Evolutionary conservation across 257 asterid genomes (phyloP).

Genomic region (Solanum paucissectum): DNA sequence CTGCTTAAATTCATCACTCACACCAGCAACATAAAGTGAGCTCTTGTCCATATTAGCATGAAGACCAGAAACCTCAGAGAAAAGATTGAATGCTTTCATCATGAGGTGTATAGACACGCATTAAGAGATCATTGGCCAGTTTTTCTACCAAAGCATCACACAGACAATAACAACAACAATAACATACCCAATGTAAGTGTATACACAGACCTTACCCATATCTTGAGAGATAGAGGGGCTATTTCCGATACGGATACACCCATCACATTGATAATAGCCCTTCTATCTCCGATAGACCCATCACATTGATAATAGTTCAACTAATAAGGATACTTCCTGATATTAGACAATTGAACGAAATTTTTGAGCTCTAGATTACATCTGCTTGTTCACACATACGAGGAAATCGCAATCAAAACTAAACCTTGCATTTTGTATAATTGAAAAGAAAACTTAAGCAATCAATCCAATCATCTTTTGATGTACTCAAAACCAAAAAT

Average conservation of each 20-base stretch:
- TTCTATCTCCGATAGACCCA: background rate
- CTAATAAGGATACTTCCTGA: background rate
- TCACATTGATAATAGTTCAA: background rate
- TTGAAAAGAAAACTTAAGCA: background rate
- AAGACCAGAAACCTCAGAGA: background rate
- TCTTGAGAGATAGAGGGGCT: background rate
- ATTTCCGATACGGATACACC: background rate
- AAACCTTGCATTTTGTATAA: background rate
- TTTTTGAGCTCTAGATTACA: background rate
- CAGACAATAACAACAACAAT: background rate
- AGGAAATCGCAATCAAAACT: background rate
- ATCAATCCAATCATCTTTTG: background rate
- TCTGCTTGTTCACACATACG: background rate
- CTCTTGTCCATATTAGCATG: background rate
- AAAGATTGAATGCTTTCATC: background rate
- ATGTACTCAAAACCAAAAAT: background rate
- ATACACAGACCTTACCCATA: background rate
- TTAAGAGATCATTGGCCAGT: background rate
- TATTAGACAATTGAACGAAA: background rate
- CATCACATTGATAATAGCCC: background rate
- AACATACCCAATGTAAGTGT: background rate
- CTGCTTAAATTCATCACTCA: background rate
- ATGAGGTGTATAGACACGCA: background rate
- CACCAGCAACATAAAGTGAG: background rate
- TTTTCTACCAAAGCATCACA: background rate